Percentiles rank a stretch among this genome's conserved stretches.
phyloP scores from a whole-genome alignment of 805 yeast species.

The Metschnikowia cubensis region DNA sequence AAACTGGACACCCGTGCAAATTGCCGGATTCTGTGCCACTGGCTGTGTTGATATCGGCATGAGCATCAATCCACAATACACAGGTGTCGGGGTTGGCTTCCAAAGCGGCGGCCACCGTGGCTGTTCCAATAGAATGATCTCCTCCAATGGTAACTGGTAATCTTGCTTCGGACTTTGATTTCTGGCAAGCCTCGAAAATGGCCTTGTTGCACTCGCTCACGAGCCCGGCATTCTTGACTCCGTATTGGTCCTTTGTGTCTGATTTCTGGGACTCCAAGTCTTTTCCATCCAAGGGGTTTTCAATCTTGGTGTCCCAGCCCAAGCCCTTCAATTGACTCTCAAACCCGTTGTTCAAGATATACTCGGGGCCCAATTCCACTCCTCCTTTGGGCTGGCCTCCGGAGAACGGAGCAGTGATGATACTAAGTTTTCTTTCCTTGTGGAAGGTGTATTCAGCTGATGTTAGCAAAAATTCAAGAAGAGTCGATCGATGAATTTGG shows the following conservation, averaged over 20 bases:
- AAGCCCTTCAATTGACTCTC: slow-evolving; percentile 55
- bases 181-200: slow-evolving; percentile 57
- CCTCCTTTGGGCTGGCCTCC: slow-evolving; percentile 96
- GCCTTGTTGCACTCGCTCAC: slow-evolving; percentile 70
- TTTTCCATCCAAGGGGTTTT: slow-evolving; percentile 50
- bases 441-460: slow-evolving; percentile 49
- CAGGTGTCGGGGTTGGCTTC: slow-evolving; percentile 82
- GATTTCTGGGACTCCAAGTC: slow-evolving; percentile 42
- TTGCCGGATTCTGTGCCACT: slow-evolving; percentile 81
- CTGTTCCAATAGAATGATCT: slow-evolving; percentile 94
- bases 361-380: slow-evolving; percentile 91
- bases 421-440: slow-evolving; percentile 53
- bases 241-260: slow-evolving; percentile 43
- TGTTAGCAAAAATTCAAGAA: slow-evolving; percentile 5
- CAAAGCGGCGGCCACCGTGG: slow-evolving; percentile 82
- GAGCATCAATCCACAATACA: slow-evolving; percentile 95
- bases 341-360: slow-evolving; percentile 69
- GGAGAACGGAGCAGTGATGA: slow-evolving; percentile 86
- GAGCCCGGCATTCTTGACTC: slow-evolving; percentile 68
- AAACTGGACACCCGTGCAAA: slow-evolving; percentile 94
- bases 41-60: slow-evolving; percentile 94
- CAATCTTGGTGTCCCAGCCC: slow-evolving; percentile 64
- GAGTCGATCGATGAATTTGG: too few species aligned
- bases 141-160: slow-evolving; percentile 91
- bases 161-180: slow-evolving; percentile 42